Evolutionary conservation across 2,329 filamentous ascomycete species (phyloP).

Genomic region (Hypoxylon sp.): DNA sequence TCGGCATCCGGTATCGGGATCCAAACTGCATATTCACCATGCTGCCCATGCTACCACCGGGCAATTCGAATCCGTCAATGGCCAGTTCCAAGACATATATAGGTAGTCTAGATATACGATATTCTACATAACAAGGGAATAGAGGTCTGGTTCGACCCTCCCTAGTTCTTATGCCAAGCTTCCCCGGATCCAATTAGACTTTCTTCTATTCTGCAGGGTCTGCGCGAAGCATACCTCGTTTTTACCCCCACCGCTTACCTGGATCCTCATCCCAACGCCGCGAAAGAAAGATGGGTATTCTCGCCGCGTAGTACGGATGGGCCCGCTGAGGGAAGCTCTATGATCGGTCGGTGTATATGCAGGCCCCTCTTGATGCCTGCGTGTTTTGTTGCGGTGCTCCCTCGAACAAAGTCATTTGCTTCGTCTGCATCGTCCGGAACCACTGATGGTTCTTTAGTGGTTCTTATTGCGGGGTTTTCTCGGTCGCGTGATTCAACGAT

Average conservation of each 20-base stretch:
- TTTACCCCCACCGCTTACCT: conserved; percentile 25
- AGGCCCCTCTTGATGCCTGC: conserved; percentile 15
- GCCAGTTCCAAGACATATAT: conserved; percentile 18
- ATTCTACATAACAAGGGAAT: conserved; percentile 35
- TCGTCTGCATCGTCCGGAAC: conserved; percentile 4
- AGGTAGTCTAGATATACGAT: conserved; percentile 26
- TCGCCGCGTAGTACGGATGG: conserved; percentile 25
- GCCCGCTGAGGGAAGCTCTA: conserved; percentile 11
- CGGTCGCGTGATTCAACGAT: conserved; percentile 17
- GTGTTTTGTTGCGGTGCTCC: conserved; percentile 8
- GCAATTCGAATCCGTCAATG: conserved; percentile 11
- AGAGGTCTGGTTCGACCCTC: conserved; percentile 29
- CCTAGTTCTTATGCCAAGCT: conserved; percentile 41
- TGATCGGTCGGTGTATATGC: conserved; percentile 6
- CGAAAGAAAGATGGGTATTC: conserved; percentile 14
- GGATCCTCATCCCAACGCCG: conserved; percentile 34
- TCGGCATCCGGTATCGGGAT: conserved; percentile 33
- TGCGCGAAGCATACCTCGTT: conserved; percentile 28
- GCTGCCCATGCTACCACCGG: conserved; percentile 8
- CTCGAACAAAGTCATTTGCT: conserved; percentile 9
- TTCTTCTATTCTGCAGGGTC: conserved; percentile 30
- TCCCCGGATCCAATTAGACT: conserved; percentile 34
- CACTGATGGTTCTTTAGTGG: conserved; percentile 6
- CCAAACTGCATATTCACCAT: conserved; percentile 6
- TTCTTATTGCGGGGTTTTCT: conserved; percentile 28